These are phyloP conservation scores for Wickerhamiella allomyrinae DNA, from an alignment of 805 yeast genomes.

Conservation along the genomic window DNA sequence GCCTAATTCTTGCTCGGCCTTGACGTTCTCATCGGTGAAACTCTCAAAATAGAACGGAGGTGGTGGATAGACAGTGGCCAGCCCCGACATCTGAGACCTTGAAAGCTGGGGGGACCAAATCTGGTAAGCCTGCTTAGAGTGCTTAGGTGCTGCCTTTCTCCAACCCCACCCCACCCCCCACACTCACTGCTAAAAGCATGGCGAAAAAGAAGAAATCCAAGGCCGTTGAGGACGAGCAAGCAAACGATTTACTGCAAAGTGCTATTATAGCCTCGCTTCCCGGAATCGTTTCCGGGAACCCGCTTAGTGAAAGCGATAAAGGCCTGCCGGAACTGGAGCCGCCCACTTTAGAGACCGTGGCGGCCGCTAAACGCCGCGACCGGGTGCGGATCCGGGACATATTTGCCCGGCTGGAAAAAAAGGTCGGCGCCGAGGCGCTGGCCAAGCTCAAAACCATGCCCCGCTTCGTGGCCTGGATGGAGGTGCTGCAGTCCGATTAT, in stretches of 20 bases:
- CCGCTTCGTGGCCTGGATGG: background rate
- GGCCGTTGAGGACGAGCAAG: slow-evolving; percentile 1
- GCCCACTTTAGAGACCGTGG: background rate
- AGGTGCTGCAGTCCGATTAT: background rate
- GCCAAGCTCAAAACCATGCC: background rate
- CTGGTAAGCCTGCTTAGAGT: no score
- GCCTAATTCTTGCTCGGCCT: slow-evolving; percentile 12
- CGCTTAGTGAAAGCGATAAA: background rate
- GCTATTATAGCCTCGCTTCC: background rate
- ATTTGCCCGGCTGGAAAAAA: background rate
- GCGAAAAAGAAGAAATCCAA: slow-evolving; percentile 8
- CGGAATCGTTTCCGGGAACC: background rate
- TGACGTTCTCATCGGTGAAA: slow-evolving; percentile 50
- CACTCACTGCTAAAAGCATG: slow-evolving; percentile 2
- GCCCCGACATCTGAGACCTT: slow-evolving; percentile 23
- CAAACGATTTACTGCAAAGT: background rate
- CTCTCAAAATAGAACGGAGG: slow-evolving; percentile 75
- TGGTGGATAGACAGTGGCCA: slow-evolving; percentile 77
- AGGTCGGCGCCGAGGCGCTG: background rate
- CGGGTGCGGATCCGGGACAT: background rate
- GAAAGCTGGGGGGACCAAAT: no score
- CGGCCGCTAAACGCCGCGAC: background rate
- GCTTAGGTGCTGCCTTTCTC: no score
- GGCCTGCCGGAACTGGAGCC: background rate
- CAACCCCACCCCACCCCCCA: no score